Evolutionary conservation across 2,329 filamentous ascomycete species (phyloP).

Genomic region (Fusarium burgessii): DNA sequence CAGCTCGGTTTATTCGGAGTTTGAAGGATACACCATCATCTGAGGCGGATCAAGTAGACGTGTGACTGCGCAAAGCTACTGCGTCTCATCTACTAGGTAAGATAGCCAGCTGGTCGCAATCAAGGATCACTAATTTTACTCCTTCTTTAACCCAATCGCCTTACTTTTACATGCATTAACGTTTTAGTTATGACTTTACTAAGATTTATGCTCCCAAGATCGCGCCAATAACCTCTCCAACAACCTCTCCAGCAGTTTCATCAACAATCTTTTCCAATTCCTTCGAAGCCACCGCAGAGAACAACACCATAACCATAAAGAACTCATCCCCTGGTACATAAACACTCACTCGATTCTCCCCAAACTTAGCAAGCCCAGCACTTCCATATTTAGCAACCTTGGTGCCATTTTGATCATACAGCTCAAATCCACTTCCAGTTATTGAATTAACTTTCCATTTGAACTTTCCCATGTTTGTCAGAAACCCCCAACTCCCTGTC

Average conservation of each 20-base stretch:
- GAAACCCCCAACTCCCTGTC: constrained; percentile 34
- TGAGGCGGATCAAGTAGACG: too few species aligned
- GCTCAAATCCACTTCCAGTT: constrained; percentile 26
- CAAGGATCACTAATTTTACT: too few species aligned
- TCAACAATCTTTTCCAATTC: constrained; percentile 16
- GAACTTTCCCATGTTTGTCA: constrained; percentile 39
- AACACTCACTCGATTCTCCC: constrained; percentile 39
- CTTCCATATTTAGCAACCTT: constrained; percentile 41
- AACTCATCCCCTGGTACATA: constrained; percentile 41
- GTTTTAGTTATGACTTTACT: not conserved
- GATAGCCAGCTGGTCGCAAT: too few species aligned
- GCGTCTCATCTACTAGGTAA: too few species aligned
- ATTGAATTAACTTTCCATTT: constrained; percentile 45
- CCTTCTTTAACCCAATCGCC: not conserved
- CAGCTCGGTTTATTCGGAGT: constrained; percentile 12
- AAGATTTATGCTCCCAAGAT: constrained; percentile 3
- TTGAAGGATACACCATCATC: not conserved
- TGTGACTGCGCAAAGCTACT: too few species aligned
- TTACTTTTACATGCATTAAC: not conserved
- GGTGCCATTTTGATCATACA: constrained; percentile 32
- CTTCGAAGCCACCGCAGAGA: constrained; percentile 36
- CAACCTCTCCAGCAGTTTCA: constrained; percentile 21
- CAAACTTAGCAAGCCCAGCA: constrained; percentile 5
- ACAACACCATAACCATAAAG: constrained; percentile 36
- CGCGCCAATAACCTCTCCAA: constrained; percentile 3